Base-by-base conservation (phyloP, 1,284 basidiomycete species). In the Marasmius sp. region DNA sequence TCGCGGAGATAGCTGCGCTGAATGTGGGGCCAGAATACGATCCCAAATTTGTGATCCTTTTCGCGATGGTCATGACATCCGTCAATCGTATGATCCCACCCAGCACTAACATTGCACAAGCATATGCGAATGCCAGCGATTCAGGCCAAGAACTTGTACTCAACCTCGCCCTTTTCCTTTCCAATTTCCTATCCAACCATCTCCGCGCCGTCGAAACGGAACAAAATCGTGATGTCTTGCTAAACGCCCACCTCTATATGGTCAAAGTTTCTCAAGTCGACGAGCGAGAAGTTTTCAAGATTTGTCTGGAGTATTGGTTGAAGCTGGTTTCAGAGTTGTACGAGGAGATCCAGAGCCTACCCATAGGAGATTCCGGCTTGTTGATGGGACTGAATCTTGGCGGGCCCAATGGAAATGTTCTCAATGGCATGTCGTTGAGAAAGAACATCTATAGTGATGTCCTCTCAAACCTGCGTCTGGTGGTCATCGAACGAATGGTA, bases 401-500 rank as follows among this genome's bases (percentile, higher is more conserved):
- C 39, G 85, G 85, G 27, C 84, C 85, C 2, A 84, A 83, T 49
- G 82, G 83, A 65, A 88, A 79, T 62, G 84, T 91, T 81, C 80
- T 94, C 56, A 89, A 87, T 65, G 88, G 89, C 45, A 88, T 92
- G 75, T 86, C 90, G 4, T 74, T 97, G 68, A 81, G 97, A 69
- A 97, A 98, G 83, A 95, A 94, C 74, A 93, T 97, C 70, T 98
- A 97, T 75, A 88, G 90, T 66, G 95, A 97, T 69, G 95, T 99
- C 34, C 81, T 99, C 61, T 96, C 93, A 55, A 98, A 99, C 74
- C 77, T 99, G 66, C 87, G 97, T 45, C 78, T 99, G 65, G 97
- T 99, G 55, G 95, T 99, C 75, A 98, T 99, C 69, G 97, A 98
- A 77, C 89, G 95, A 72, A 99, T 99, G 97, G 97, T 98, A 69